phyloP scores from a whole-genome alignment of 306 rosid genomes.

The Cucurbita pepo region DNA sequence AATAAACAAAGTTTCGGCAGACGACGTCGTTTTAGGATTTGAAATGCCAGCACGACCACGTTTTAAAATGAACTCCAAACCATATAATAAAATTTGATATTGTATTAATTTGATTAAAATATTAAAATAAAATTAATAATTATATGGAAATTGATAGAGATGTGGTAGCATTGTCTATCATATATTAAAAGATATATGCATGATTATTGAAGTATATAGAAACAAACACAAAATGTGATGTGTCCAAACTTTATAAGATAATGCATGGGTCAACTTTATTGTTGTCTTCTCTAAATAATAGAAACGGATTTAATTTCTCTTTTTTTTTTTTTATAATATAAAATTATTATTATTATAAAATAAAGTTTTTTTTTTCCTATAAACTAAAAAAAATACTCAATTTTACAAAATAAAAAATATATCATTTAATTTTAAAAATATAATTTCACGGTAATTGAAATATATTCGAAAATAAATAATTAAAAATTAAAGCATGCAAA shows the following conservation, averaged over 20 bases:
- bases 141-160: neutral
- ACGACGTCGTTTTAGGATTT: neutral
- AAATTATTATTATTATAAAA: neutral
- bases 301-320: neutral
- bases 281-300: neutral
- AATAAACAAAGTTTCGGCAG: neutral
- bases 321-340: neutral
- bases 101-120: no score
- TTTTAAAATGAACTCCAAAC: neutral
- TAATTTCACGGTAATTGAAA: no score
- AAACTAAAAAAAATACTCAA: no score
- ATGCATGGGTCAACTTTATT: neutral
- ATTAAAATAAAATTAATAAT: neutral
- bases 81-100: no score
- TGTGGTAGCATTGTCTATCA: neutral
- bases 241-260: neutral
- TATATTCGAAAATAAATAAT: neutral
- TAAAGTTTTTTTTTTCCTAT: neutral
- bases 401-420: no score
- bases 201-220: neutral
- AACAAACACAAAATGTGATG: conserved; percentile 2
- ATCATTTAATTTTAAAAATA: no score
- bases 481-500: neutral
- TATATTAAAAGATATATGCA: neutral
- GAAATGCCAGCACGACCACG: neutral